A percentile compares a stretch with the other conserved stretches of the same genome.
Conservation (phyloP, 441 rosid species). For the Corymbia citriodora region DNA sequence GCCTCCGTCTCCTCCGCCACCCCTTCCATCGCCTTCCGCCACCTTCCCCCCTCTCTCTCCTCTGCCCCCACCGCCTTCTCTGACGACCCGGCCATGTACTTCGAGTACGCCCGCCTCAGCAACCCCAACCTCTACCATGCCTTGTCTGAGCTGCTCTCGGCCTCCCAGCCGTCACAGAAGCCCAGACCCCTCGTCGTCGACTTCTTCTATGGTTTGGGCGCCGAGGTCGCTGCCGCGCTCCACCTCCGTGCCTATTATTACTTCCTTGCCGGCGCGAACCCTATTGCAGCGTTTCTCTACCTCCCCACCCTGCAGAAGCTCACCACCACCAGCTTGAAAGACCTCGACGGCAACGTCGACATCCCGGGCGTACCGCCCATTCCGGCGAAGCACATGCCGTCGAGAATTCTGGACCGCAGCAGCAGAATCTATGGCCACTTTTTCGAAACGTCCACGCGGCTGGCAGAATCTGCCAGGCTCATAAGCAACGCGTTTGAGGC, state of each 20-base stretch:
- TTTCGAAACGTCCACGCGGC: neutral
- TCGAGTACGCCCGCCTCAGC: neutral
- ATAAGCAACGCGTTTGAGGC: conserved; percentile 1
- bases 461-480: neutral
- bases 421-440: neutral
- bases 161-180: neutral
- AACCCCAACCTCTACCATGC: conserved; percentile 9
- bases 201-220: conserved; percentile 4
- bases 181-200: conserved; percentile 10
- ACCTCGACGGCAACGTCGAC: neutral
- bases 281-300: neutral
- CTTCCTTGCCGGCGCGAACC: neutral
- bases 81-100: neutral
- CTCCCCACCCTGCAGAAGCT: neutral
- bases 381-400: no score
- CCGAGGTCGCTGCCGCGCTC: neutral
- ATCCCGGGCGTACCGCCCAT: conserved; percentile 1
- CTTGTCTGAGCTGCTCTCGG: neutral
- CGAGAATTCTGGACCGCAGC: neutral
- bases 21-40: neutral
- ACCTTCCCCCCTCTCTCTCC: neutral
- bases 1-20: neutral
- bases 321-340: neutral
- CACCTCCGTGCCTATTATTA: conserved; percentile 8
- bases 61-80: neutral